These are phyloP conservation scores for Stygiomarasmius scandens DNA, from an alignment of 1,284 basidiomycete genomes.

Conservation along the genomic window DNA sequence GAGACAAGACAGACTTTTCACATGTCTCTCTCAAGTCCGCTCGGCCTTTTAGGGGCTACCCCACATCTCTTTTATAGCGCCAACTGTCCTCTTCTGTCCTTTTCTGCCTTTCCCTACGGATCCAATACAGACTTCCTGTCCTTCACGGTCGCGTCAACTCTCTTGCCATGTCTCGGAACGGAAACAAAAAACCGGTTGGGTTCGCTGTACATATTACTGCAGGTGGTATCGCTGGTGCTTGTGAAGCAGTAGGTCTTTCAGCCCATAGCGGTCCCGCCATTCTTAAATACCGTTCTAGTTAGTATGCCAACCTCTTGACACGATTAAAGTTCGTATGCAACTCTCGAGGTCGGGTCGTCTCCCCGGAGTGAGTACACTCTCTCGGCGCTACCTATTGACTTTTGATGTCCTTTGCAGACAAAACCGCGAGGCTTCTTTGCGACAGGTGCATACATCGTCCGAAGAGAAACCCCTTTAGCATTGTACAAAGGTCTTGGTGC, in stretches of 20 bases:
- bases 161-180: conserved; percentile 12
- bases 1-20: neutral
- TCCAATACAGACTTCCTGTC: too few relatives aligned
- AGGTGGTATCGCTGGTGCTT: conserved; percentile 88
- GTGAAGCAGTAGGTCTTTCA: conserved; percentile 76
- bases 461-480: conserved; percentile 91
- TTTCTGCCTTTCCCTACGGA: neutral
- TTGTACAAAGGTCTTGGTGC: conserved; percentile 98
- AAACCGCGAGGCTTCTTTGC: conserved; percentile 94
- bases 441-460: conserved; percentile 88
- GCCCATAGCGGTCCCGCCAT: neutral
- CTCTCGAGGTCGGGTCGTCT: conserved; percentile 78
- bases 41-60: neutral
- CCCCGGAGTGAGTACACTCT: conserved; percentile 69
- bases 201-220: conserved; percentile 92
- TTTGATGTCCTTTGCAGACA: conserved; percentile 52
- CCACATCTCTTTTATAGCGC: neutral
- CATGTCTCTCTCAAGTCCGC: neutral
- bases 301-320: conserved; percentile 87
- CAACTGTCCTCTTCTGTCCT: neutral
- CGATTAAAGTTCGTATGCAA: conserved; percentile 99
- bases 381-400: neutral
- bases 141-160: too few relatives aligned
- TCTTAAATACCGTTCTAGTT: conserved; percentile 44
- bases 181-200: conserved; percentile 67